A percentile compares a stretch with the other conserved stretches of the same genome.
Conservation (phyloP, 2,329 filamentous ascomycete species). For the Pseudomassariella vexata region DNA sequence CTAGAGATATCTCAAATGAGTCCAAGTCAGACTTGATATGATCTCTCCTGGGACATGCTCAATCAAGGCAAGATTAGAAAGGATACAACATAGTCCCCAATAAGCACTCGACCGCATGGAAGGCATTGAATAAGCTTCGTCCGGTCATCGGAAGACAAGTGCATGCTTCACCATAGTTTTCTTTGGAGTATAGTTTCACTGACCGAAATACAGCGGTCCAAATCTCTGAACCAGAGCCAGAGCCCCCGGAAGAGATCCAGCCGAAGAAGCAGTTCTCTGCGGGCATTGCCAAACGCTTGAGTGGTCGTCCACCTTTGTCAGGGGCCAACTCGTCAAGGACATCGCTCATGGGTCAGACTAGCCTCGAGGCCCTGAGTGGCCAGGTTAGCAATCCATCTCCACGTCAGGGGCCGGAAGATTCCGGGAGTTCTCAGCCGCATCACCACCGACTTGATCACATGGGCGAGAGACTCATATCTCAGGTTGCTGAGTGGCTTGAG, state of each 20-base stretch:
- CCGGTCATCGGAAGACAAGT: no score
- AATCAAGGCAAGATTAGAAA: no score
- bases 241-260: conserved; percentile 27
- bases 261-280: conserved; percentile 40
- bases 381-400: conserved; percentile 18
- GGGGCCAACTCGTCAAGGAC: conserved; percentile 35
- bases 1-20: no score
- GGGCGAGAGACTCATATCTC: conserved; percentile 58
- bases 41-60: no score
- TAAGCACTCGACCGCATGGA: no score
- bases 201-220: conserved; percentile 41
- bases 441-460: conserved; percentile 28
- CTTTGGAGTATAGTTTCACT: no score
- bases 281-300: conserved; percentile 36
- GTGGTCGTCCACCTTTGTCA: conserved; percentile 32
- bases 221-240: conserved; percentile 37
- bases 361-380: conserved; percentile 25
- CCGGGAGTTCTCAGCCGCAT: conserved; percentile 23
- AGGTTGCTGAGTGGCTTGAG: conserved; percentile 79
- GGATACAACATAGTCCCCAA: no score
- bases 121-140: no score
- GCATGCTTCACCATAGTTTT: no score
- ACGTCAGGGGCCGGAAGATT: conserved; percentile 17
- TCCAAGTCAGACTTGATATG: background rate
- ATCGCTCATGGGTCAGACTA: conserved; percentile 34